Evolutionary conservation across 306 rosid genomes (phyloP).

Genomic region (Spatholobus suberectus): DNA sequence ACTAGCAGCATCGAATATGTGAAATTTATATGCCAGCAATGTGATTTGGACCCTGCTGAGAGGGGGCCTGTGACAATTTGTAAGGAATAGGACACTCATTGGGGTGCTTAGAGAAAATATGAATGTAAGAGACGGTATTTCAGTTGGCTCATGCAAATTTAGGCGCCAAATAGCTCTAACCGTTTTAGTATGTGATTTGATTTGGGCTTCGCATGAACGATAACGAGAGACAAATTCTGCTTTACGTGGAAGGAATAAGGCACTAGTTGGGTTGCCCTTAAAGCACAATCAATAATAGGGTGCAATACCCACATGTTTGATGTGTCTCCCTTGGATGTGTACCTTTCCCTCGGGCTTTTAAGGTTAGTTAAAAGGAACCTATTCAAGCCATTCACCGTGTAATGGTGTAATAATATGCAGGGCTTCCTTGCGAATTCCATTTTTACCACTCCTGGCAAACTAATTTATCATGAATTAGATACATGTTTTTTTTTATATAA

Average conservation of each 20-base stretch:
- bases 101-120: conserved; percentile 31
- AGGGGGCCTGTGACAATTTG: conserved; percentile 55
- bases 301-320: conserved; percentile 39
- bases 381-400: background rate
- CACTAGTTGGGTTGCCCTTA: conserved; percentile 68
- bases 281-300: conserved; percentile 69
- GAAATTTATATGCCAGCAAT: conserved; percentile 45
- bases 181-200: conserved; percentile 41
- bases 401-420: background rate
- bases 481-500: too few species aligned
- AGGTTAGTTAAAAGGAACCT: conserved; percentile 3
- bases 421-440: background rate
- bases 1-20: background rate
- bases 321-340: conserved; percentile 43
- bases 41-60: conserved; percentile 50
- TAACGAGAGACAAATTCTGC: conserved; percentile 42
- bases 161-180: conserved; percentile 58
- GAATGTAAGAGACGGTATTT: conserved; percentile 58
- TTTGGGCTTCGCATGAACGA: conserved; percentile 30
- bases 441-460: too few species aligned
- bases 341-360: conserved; percentile 26
- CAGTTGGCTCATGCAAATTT: conserved; percentile 50
- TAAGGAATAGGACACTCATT: conserved; percentile 57
- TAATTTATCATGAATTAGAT: background rate
- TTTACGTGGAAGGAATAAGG: conserved; percentile 75